These are phyloP conservation scores for Dictyostelium intermedium DNA, from an alignment of 78 protist species.

Conservation along the genomic window DNA sequence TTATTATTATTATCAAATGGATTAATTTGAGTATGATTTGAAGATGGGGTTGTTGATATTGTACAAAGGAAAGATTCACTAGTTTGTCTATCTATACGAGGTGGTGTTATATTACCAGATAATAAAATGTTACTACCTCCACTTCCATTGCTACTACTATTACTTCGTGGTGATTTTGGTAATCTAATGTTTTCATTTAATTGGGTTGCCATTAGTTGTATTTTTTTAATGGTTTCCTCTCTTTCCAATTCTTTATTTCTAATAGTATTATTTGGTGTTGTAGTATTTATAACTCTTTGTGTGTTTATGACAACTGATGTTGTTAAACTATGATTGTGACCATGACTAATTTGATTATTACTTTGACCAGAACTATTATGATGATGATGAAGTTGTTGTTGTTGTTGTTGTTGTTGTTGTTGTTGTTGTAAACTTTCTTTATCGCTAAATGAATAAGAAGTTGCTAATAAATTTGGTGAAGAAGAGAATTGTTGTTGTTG, in stretches of 20 bases:
- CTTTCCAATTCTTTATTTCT: slow-evolving; percentile 17
- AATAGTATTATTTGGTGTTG: background rate
- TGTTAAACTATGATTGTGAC: background rate
- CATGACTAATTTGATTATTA: background rate
- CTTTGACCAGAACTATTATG: background rate
- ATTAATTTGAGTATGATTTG: background rate
- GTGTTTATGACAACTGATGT: background rate
- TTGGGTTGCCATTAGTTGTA: slow-evolving; percentile 17
- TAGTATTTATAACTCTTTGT: background rate
- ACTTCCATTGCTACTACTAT: background rate
- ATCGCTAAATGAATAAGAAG: slow-evolving; percentile 4
- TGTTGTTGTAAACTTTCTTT: background rate
- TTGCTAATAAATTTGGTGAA: slow-evolving; percentile 14
- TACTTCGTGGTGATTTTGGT: background rate
- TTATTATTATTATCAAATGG: background rate
- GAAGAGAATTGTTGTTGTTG: background rate
- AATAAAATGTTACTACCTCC: background rate
- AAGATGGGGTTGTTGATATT: background rate
- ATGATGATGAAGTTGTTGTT: no score
- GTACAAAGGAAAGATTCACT: background rate
- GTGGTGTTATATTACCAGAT: background rate
- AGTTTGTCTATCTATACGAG: slow-evolving; percentile 2
- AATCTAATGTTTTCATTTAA: background rate
- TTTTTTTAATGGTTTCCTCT: slow-evolving; percentile 24
- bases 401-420: background rate